These are phyloP conservation scores for Acmispon strigosus DNA, from an alignment of 306 rosid species.

Conservation along the genomic window DNA sequence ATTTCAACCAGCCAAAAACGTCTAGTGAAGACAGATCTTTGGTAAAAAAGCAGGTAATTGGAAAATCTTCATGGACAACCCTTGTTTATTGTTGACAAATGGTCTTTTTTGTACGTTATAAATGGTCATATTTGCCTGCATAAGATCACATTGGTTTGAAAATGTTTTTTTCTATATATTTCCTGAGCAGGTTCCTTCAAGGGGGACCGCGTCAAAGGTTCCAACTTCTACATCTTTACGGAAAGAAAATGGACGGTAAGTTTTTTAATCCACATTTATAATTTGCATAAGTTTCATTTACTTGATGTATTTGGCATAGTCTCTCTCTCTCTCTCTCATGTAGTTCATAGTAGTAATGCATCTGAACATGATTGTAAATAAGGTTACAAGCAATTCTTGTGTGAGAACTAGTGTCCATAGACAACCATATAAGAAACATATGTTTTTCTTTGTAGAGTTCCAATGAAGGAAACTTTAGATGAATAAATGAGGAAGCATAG, in stretches of 20 bases:
- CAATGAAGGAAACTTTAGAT: background rate
- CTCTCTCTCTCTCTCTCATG: background rate
- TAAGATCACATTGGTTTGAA: background rate
- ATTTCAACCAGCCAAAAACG: constrained; percentile 44
- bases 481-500: background rate
- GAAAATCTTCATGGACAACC: background rate
- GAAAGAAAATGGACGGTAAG: constrained; percentile 71
- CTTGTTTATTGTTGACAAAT: constrained; percentile 1
- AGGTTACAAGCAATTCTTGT: no score
- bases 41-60: constrained; percentile 50
- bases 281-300: background rate
- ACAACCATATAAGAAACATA: background rate
- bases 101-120: background rate
- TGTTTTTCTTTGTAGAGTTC: constrained; percentile 6
- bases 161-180: constrained; percentile 2
- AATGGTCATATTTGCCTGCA: background rate
- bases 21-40: constrained; percentile 40
- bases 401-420: no score
- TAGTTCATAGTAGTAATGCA: background rate
- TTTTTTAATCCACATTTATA: background rate
- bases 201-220: constrained; percentile 46
- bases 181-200: constrained; percentile 44
- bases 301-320: background rate
- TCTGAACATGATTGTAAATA: background rate
- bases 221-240: constrained; percentile 38